Evolutionary conservation across 352 stramenopile genomes (phyloP), one percentile per base, ranked within the genome.

Genomic region (Phytophthora cactorum): DNA sequence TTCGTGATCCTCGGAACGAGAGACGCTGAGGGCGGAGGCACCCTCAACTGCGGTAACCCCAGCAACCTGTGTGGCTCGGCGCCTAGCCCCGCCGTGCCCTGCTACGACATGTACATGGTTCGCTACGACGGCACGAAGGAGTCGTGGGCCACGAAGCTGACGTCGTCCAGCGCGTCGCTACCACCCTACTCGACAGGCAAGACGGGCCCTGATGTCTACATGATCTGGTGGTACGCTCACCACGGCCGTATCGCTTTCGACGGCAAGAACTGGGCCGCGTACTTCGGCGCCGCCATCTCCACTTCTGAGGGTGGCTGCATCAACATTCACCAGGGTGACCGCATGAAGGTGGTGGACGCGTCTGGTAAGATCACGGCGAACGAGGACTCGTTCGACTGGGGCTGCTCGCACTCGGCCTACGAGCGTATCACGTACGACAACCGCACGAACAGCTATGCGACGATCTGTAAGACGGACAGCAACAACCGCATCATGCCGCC

Each of bases 191-290:
- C 81, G 67, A 66, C 65, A 2, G 70, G 58, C 9, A 78, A 72
- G 45, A 81, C 81, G 0, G 81, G 78, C 3, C 9, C 68, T 2
- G 62, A 89, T 34, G 81, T 87, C 44, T 89, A 71, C 59, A 89
- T 89, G 81, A 82, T 89, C 70, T 89, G 76, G 78, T 89, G 81
- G 81, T 89, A 89, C 72, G 76, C 78, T 0, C 81, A 89, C 57
- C 81, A 89, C 66, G 81, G 81, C 17, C 81, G 81, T 5, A 84
- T 89, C 53, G 78, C 77, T 9, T 87, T 58, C 51, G 78, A 89
- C 56, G 78, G 78, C 50, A 80, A 68, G 27, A 86, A 87, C 76
- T 89, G 80, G 80, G 80, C 78, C 14, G 73, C 80, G 36, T 89
- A 86, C 74, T 89, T 86, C 43, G 80, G 80, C n/a, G 66, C 67